Base-by-base conservation (phyloP, 2,329 filamentous ascomycete species). In the Chaetomiaceae sp. region DNA sequence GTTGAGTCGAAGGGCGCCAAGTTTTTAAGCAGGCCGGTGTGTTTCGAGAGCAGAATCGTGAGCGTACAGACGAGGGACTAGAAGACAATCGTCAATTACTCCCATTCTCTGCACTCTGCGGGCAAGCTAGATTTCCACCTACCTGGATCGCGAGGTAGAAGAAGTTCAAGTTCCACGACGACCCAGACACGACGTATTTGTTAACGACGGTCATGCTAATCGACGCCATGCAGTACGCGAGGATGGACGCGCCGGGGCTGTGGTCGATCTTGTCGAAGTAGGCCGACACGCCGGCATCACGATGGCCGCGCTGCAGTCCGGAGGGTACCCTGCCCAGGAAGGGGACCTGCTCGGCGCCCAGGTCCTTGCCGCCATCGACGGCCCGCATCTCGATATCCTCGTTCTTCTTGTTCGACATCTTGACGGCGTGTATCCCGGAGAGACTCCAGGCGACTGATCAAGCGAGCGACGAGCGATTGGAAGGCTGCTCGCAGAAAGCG, bases 141-240 rank as follows among this genome's bases (percentile, higher is more conserved):
- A 96, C 91, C 83, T 97, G 93, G 51, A 97, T 78, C 51, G 81
- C 84, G 50, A 98, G 79, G 60, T 96, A 85, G 70, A 98, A 88
- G 69, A 97, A 95, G 70, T 95, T 95, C 60, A 98, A 71, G 70
- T 98, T 98, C 79, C 94, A 98, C 56, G 84, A 79, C 42, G 78
- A 76, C 50, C 93, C 93, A 7, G 88, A 96, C 38, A 98, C 81
- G 53, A 96, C 90, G 67, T 94, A 98, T 76, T 98, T 98, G 73
- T 98, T 98, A 67, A 94, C 93, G n/a, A 96, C 87, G 7, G 93
- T 98, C 93, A 98, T 98, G 67, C 91, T 79, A 64, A 98, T 98
- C n/a, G 90, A 96, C 43, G 91, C 88, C 60, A 86, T 74, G 68
- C 93, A 98, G 74, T 98, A 98, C 39, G 87, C 81, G 55, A 95